Conservation (phyloP, 768 basidiomycete genomes). For the Leccinellum luteum region DNA sequence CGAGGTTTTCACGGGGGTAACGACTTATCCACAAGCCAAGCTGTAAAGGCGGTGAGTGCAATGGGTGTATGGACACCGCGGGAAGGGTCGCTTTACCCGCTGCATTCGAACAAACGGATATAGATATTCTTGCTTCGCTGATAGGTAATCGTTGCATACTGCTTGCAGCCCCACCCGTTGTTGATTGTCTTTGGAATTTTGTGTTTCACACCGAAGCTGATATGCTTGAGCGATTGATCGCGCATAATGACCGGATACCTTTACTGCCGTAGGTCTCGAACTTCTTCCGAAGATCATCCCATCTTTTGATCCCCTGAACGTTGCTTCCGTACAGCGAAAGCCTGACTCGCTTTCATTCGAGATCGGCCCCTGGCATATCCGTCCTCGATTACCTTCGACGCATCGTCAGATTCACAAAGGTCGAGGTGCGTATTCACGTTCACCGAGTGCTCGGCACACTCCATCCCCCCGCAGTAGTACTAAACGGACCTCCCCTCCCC, state of each 20-base stretch:
- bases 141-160: conserved; percentile 60
- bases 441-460: background rate
- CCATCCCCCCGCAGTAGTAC: background rate
- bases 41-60: conserved; percentile 44
- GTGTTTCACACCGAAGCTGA: conserved; percentile 56
- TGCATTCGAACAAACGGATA: conserved; percentile 79
- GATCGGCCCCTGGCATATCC: conserved; percentile 82
- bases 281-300: conserved; percentile 14
- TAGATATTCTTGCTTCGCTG: conserved; percentile 82
- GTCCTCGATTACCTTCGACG: conserved; percentile 92
- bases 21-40: conserved; percentile 23
- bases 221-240: conserved; percentile 93
- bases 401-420: conserved; percentile 92
- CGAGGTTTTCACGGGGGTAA: too few relatives aligned
- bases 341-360: conserved; percentile 95
- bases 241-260: conserved; percentile 95
- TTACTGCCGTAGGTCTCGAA: conserved; percentile 61
- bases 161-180: conserved; percentile 13
- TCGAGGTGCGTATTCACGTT: conserved; percentile 63
- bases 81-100: conserved; percentile 77
- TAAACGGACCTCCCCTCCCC: background rate
- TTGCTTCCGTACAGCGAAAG: conserved; percentile 56
- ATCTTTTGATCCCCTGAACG: conserved; percentile 24
- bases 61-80: conserved; percentile 78
- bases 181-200: conserved; percentile 11